Evolutionary conservation across 1,139 yeast species (phyloP), one percentile per base, ranked within the genome.

Genomic region (Pneumocystis canis): DNA sequence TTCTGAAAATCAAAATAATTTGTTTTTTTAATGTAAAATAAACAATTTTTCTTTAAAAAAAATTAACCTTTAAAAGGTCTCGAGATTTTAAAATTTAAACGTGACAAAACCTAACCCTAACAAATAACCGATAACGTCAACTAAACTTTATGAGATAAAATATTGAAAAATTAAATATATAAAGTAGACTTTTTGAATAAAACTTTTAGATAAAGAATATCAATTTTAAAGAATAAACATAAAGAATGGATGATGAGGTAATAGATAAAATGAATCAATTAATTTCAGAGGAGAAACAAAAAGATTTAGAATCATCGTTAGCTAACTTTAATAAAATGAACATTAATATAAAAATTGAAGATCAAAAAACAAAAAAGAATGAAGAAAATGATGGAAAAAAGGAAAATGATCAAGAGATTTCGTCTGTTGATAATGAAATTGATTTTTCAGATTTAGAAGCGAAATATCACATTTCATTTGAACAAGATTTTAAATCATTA

Each of bases 371-470:
- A 47, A 6, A 47, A 47, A 18, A 11, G 25, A 9, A 28, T 28
- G 7, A 9, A 18, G n/a, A 11, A 7, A 7, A 54, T 4, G n/a
- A n/a, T n/a, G 4, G 41, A 61, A 25, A 18, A 20, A 5, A 3
- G 9, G 16, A 2, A 1, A 9, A 28, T 9, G 5, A 60, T 25
- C 9, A 5, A 9, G 28, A 11, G 74, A 57, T 78, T 84, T 69
- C 89, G 84, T 70, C 70, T 81, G 64, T 58, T 25, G 66, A 65
- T 61, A 81, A 78, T 64, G 87, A 85, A 69, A 79, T 90, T 71
- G 97, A 90, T 75, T 89, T 87, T 77, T 78, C 89, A 66, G 98
- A 90, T 74, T 80, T 90, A 71, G 97, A 90, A 74, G 84, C 81
- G 66, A 79, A 87, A 75, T 89, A 80, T 74, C 77, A 82, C 47